Base-by-base conservation (phyloP, 73 alveolate genomes). In the Effrenium voratum region DNA sequence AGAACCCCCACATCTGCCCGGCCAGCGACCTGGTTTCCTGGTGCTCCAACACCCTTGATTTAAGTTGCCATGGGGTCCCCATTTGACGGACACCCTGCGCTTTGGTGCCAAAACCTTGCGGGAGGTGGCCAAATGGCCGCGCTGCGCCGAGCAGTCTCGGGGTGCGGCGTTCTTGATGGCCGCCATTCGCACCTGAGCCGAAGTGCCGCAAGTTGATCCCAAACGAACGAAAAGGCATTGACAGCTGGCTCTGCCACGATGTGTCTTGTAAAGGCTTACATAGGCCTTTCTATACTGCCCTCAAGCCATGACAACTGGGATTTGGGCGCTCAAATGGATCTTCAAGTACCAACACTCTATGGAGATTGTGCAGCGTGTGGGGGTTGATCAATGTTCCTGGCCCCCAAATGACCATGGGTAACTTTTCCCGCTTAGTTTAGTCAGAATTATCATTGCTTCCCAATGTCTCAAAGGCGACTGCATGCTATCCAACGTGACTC, bases 121-220 rank as follows among this genome's bases (percentile, higher is more conserved):
- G n/a, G n/a, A n/a, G n/a, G n/a, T n/a, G n/a, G n/a, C n/a, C n/a
- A n/a, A n/a, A n/a, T n/a, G n/a, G n/a, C n/a, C n/a, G n/a, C n/a
- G n/a, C n/a, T n/a, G n/a, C n/a, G n/a, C n/a, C n/a, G n/a, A n/a
- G n/a, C n/a, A n/a, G n/a, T n/a, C n/a, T n/a, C n/a, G n/a, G n/a
- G n/a, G n/a, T n/a, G n/a, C 75, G 4, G 75, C 92, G 8, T 72
- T 47, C 75, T 82, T 82, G 50, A 82, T 82, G 76, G 92, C 92
- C 34, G 92, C 73, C 92, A 82, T 82, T 4, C 92, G 92, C 16
- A 82, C 92, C 92, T 82, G 55, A 16, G 60, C 38, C 19, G 8
- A 19, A 52, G 63, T 19, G 63, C 8, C 63, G 26, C 63, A 52
- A 19, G 19, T 8, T 52, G 26, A 52, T 52, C 8, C 63, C n/a